These are phyloP conservation scores for Kuraishia ogatae DNA, from an alignment of 805 yeast genomes.

Conservation along the genomic window DNA sequence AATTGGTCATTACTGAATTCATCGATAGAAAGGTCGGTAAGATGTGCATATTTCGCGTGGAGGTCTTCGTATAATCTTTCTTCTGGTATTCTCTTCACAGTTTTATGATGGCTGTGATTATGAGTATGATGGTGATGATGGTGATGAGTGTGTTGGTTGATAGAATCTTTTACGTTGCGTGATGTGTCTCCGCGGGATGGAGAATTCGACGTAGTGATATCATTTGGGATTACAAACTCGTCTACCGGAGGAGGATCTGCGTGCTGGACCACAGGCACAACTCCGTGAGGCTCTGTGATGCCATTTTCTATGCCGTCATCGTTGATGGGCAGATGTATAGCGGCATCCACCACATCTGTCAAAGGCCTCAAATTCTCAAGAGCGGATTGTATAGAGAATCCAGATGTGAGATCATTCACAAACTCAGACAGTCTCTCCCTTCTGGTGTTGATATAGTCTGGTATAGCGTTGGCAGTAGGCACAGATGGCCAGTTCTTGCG, in stretches of 20 bases:
- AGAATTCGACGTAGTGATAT: background rate
- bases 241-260: conserved; percentile 24
- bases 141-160: background rate
- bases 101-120: too few species aligned
- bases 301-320: conserved; percentile 9
- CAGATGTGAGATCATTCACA: conserved; percentile 29
- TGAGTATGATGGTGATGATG: background rate
- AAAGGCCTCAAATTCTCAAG: conserved; percentile 40
- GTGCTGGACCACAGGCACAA: conserved; percentile 25
- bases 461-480: conserved; percentile 14
- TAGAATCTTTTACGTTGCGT: background rate
- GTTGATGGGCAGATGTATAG: conserved; percentile 36
- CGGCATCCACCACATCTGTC: conserved; percentile 35
- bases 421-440: conserved; percentile 33
- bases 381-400: conserved; percentile 42
- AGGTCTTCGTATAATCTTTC: background rate
- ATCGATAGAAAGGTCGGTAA: conserved; percentile 21
- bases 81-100: background rate
- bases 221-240: conserved; percentile 28
- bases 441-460: conserved; percentile 11
- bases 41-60: conserved; percentile 14
- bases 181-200: background rate
- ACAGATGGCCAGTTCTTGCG: conserved; percentile 16
- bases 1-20: conserved; percentile 25
- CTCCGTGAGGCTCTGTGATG: conserved; percentile 33